Evolutionary conservation across 2,329 filamentous ascomycete species (phyloP).

Genomic region (Taxawa tesnikishii): DNA sequence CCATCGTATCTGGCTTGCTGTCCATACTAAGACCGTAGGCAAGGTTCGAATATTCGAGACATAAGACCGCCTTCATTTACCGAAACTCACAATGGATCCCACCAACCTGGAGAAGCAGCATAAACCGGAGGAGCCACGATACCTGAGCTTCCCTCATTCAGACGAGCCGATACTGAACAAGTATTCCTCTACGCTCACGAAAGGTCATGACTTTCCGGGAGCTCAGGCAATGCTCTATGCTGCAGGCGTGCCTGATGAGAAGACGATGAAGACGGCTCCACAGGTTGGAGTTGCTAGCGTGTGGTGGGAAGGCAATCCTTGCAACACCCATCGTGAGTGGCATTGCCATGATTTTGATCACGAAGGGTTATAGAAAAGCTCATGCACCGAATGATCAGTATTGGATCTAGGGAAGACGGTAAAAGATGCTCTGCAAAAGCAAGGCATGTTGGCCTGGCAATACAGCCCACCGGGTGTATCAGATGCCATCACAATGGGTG

Average conservation of each 20-base stretch:
- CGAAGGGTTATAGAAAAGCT: too few species aligned
- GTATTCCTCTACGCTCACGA: conserved; percentile 73
- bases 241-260: conserved; percentile 69
- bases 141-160: conserved; percentile 45
- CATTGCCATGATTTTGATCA: too few species aligned
- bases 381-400: conserved; percentile 44
- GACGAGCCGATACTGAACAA: conserved; percentile 63
- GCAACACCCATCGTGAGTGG: conserved; percentile 52
- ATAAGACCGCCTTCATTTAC: too few species aligned
- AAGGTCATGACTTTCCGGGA: conserved; percentile 79
- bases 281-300: conserved; percentile 86
- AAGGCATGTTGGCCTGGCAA: conserved; percentile 88
- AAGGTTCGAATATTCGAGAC: too few species aligned
- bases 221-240: conserved; percentile 95
- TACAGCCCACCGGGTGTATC: conserved; percentile 86
- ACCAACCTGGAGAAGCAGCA: conserved; percentile 22
- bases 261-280: conserved; percentile 80
- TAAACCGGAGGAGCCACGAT: conserved; percentile 33
- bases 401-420: conserved; percentile 79
- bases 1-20: too few species aligned
- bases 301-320: conserved; percentile 97
- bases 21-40: too few species aligned
- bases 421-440: conserved; percentile 66
- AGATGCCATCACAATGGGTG: conserved; percentile 91
- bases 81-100: too few species aligned